phyloP scores from a whole-genome alignment of 208 protist species.

The Leishmania mexicana region DNA sequence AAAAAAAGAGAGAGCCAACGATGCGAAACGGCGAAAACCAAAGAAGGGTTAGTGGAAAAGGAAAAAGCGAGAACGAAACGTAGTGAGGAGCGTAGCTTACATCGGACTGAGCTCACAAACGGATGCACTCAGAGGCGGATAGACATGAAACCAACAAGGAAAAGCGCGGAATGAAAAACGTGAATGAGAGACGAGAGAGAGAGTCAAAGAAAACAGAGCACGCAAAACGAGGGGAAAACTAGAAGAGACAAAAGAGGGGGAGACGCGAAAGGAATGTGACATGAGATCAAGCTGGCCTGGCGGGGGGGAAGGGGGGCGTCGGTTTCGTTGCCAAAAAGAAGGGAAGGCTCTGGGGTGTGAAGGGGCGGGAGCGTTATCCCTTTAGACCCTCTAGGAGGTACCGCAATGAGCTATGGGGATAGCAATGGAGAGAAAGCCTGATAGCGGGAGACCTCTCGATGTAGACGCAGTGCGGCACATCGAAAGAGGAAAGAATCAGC shows the following conservation, averaged over 20 bases:
- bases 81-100: conserved; percentile 1
- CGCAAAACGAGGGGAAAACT: not conserved
- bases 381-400: not conserved
- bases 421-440: not conserved
- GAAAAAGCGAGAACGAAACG: not conserved
- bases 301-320: not conserved
- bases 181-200: not conserved
- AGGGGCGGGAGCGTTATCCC: not conserved
- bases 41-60: no score
- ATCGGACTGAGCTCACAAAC: not conserved
- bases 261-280: not conserved
- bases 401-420: not conserved
- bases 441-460: not conserved
- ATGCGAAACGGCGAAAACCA: not conserved
- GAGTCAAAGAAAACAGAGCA: not conserved
- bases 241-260: not conserved
- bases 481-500: not conserved
- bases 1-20: not conserved
- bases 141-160: not conserved
- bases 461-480: not conserved
- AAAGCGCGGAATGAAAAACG: not conserved
- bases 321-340: not conserved
- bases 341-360: not conserved
- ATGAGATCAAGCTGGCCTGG: not conserved
- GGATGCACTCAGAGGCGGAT: not conserved